Conservation (phyloP, 805 yeast genomes). For the Metschnikowia baotianmanensis region DNA sequence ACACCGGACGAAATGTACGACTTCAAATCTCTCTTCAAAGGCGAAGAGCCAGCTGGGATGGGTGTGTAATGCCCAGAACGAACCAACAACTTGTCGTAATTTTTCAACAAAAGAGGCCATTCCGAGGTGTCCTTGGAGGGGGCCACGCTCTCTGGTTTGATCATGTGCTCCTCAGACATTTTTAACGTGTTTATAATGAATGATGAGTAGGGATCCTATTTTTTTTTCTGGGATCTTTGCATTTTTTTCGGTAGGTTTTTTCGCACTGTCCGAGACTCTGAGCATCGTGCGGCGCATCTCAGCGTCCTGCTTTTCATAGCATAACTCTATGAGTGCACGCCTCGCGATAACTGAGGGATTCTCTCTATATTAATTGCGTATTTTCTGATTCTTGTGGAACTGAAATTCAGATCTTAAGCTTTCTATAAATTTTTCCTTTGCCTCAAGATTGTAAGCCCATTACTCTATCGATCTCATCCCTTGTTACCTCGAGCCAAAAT, state of each 20-base stretch:
- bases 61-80: conserved; percentile 98
- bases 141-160: conserved; percentile 81
- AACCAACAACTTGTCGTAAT: conserved; percentile 89
- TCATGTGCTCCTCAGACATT: conserved; percentile 71
- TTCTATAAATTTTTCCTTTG: neutral
- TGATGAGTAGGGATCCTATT: conserved; percentile 1
- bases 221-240: conserved; percentile 11
- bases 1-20: conserved; percentile 92
- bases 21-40: conserved; percentile 89
- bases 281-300: conserved; percentile 31
- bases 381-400: too few relatives aligned
- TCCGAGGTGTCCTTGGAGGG: conserved; percentile 84
- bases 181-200: conserved; percentile 9
- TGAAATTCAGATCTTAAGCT: neutral
- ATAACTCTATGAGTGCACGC: too few relatives aligned
- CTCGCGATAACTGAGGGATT: too few relatives aligned
- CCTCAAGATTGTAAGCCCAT: conserved; percentile 22
- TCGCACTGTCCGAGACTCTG: conserved; percentile 10
- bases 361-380: too few relatives aligned
- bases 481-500: conserved; percentile 41
- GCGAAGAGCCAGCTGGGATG: conserved; percentile 92
- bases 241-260: conserved; percentile 14
- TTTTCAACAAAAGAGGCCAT: conserved; percentile 93
- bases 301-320: neutral
- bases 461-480: conserved; percentile 27